Evolutionary conservation across 495 filamentous ascomycete species (phyloP), one percentile per base, ranked within the genome.

Genomic region (Penicillium lagena): DNA sequence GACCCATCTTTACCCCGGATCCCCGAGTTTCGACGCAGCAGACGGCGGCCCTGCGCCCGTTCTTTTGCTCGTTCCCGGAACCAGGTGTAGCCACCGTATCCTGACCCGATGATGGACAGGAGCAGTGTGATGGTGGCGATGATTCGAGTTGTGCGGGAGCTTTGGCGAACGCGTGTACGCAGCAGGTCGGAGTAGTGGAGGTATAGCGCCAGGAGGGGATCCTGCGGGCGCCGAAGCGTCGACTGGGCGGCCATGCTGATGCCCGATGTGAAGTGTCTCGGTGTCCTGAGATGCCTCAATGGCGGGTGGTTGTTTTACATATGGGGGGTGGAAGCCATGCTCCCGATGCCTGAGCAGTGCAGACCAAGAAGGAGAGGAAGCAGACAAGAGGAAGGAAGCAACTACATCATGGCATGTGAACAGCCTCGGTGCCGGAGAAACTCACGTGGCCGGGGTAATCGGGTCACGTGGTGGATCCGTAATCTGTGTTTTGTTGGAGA

Each of bases 1-100:
- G 88, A 90, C 30, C 94, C 94, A 73, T 97, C 93, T 66, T 94
- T 95, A 43, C 90, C 87, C 50, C 84, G 76, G 42, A 97, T 73
- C 44, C 90, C 94, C 10, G 90, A 96, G 65, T 99, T 99, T 35
- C 87, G 82, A 37, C 94, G 83, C 33, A 96, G 64, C 36, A 99
- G 71, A 36, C 82, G 80, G 45, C 78, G 76, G 7, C 89, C 90
- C 46, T 83, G 80, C 42, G 90, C 89, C 58, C 79, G 81, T 62
- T 96, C 93, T 46, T 75, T 83, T 34, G 76, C 79, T 45, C 79
- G 72, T 43, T 71, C 75, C 37, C 75, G 79, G 69, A 86, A 86
- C 78, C 84, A 86, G 46, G 76, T 78, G 51, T 82, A 82, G 34
- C 81, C 79, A 43, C 87, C 88, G 70, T 87, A 88, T 32, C 82